phyloP scores from a whole-genome alignment of 768 basidiomycete genomes.

The Termitomyces sp. region DNA sequence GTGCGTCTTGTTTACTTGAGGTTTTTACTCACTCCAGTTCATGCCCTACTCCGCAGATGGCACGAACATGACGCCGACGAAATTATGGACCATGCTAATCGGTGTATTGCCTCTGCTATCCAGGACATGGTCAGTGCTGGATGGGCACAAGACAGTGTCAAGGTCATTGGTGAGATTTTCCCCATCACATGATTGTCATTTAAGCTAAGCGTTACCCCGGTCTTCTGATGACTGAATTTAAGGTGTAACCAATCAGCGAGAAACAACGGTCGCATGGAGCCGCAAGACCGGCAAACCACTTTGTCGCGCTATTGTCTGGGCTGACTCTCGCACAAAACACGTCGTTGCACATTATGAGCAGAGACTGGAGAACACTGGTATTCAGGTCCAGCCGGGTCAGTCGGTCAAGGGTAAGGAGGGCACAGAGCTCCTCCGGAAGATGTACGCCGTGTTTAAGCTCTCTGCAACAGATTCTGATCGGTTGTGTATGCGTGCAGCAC shows the following conservation, averaged over 20 bases:
- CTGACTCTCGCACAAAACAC: conserved; percentile 87
- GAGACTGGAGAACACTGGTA: conserved; percentile 65
- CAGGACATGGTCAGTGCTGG: conserved; percentile 68
- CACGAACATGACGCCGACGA: conserved; percentile 91
- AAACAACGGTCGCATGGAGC: conserved; percentile 94
- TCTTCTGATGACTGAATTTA: background rate
- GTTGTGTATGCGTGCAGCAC: conserved; percentile 45
- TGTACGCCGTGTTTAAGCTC: conserved; percentile 41
- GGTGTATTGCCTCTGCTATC: conserved; percentile 71
- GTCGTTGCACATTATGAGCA: conserved; percentile 77
- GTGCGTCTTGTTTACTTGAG: conserved; percentile 28
- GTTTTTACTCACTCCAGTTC: background rate
- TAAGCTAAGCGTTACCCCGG: background rate
- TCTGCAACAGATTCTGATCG: background rate
- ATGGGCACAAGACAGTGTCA: conserved; percentile 77
- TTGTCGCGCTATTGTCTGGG: conserved; percentile 92
- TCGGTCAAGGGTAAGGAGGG: conserved; percentile 72
- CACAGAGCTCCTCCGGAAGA: conserved; percentile 54
- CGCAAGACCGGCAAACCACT: conserved; percentile 84
- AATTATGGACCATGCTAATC: conserved; percentile 68
- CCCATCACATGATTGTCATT: conserved; percentile 14
- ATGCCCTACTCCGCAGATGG: conserved; percentile 52
- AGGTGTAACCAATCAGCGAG: conserved; percentile 97
- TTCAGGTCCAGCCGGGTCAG: conserved; percentile 62
- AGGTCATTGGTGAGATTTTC: conserved; percentile 73